A percentile compares a stretch with the other conserved stretches of the same genome.
Conservation (phyloP, 2,329 filamentous ascomycete genomes). For the Neurospora crassa region DNA sequence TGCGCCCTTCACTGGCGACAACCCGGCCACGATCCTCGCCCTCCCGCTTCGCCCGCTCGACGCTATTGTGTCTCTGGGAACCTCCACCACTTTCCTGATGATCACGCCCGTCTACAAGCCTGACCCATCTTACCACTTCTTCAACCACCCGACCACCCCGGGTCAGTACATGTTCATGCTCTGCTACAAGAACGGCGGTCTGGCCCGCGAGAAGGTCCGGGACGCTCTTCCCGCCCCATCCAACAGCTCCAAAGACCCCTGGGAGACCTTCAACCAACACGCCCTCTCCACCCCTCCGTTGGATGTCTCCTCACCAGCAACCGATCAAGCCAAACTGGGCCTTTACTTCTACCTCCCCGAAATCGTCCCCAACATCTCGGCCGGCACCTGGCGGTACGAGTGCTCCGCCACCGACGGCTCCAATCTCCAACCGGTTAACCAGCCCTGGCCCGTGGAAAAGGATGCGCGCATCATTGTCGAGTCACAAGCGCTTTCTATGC, state of each 20-base stretch:
- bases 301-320: slow-evolving; percentile 39
- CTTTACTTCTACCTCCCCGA: slow-evolving; percentile 95
- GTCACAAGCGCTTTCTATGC: slow-evolving; percentile 87
- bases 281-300: slow-evolving; percentile 62
- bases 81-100: slow-evolving; percentile 96
- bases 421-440: slow-evolving; percentile 30
- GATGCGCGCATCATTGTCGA: slow-evolving; percentile 86
- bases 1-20: slow-evolving; percentile 87
- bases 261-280: slow-evolving; percentile 71
- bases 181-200: slow-evolving; percentile 96
- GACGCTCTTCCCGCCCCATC: slow-evolving; percentile 57
- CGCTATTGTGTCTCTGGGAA: slow-evolving; percentile 90
- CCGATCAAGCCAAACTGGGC: slow-evolving; percentile 66
- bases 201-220: slow-evolving; percentile 83
- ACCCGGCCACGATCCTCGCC: slow-evolving; percentile 88
- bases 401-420: slow-evolving; percentile 44
- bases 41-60: slow-evolving; percentile 80
- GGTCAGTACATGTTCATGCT: slow-evolving; percentile 99
- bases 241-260: slow-evolving; percentile 39
- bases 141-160: slow-evolving; percentile 88
- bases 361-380: slow-evolving; percentile 83
- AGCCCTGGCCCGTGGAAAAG: slow-evolving; percentile 44
- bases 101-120: slow-evolving; percentile 86
- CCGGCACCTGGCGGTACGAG: slow-evolving; percentile 79
- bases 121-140: slow-evolving; percentile 89